phyloP scores from a whole-genome alignment of 164 flowering plant genomes.

The Vitis cinerea region DNA sequence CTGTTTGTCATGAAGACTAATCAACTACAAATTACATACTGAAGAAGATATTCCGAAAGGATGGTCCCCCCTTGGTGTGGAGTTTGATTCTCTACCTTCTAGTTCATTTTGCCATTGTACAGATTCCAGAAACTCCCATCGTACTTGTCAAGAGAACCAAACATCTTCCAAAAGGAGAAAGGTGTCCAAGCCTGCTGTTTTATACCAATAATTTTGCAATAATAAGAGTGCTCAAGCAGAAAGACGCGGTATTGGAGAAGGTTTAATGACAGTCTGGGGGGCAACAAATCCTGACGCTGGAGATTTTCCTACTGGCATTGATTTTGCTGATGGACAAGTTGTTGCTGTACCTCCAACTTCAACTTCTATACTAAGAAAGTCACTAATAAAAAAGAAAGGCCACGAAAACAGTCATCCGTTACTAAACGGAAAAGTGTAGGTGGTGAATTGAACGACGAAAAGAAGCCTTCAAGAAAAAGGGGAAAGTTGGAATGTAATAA shows the following conservation, averaged over 20 bases:
- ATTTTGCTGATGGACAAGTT: slow-evolving; percentile 15
- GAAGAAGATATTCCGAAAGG: slow-evolving; percentile 70
- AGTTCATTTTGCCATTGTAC: slow-evolving; percentile 24
- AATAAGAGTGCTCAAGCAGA: slow-evolving; percentile 27
- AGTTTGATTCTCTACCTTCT: slow-evolving; percentile 67
- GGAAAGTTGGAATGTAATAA: slow-evolving; percentile 49
- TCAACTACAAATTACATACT: slow-evolving; percentile 53
- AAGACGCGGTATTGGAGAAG: slow-evolving; percentile 81
- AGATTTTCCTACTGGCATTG: slow-evolving; percentile 39
- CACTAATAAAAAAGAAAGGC: slow-evolving; percentile 20
- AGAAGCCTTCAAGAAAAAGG: slow-evolving; percentile 38
- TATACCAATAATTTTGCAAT: slow-evolving; percentile 15
- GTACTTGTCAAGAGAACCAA: slow-evolving; percentile 29
- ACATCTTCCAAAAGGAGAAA: slow-evolving; percentile 53
- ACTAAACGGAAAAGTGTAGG: slow-evolving; percentile 42
- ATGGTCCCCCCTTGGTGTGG: slow-evolving; percentile 81
- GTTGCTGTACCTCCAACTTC: slow-evolving; percentile 9
- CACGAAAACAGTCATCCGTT: slow-evolving; percentile 23
- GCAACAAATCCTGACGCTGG: slow-evolving; percentile 46
- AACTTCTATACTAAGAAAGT: slow-evolving; percentile 17
- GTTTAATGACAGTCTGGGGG: slow-evolving; percentile 74
- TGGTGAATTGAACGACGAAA: slow-evolving; percentile 41
- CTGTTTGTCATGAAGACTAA: slow-evolving; percentile 35
- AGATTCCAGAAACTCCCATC: slow-evolving; percentile 27
- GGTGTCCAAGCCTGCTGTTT: slow-evolving; percentile 40